A percentile compares a stretch with the other conserved stretches of the same genome.
These are phyloP conservation scores for Globisporangium takayamanum DNA, from an alignment of 352 stramenopile genomes.

Conservation along the genomic window DNA sequence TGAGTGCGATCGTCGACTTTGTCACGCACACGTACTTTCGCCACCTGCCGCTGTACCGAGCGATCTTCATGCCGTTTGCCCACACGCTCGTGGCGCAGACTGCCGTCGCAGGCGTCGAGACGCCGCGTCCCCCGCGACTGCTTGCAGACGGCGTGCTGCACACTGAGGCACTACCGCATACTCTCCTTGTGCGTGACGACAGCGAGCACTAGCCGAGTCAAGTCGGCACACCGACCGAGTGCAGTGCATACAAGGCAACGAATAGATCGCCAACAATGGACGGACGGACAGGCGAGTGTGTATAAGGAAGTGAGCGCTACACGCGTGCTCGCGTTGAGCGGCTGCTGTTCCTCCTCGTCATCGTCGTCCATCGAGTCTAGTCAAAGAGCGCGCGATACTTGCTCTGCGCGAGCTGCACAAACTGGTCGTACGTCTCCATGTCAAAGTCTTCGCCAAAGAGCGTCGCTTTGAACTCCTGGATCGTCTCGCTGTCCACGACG, in stretches of 20 bases:
- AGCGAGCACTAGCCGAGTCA: too few relatives aligned
- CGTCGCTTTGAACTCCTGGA: conserved; percentile 84
- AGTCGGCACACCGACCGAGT: not conserved
- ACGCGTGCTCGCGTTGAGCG: not conserved
- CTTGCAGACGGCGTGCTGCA: conserved; percentile 41
- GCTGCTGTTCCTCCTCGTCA: too few relatives aligned
- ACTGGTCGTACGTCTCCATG: conserved; percentile 77
- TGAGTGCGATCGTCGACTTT: conserved; percentile 58
- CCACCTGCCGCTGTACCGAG: conserved; percentile 78
- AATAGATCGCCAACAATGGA: not conserved
- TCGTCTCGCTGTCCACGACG: conserved; percentile 57
- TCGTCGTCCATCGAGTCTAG: conserved; percentile 18
- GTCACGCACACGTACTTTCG: conserved; percentile 76
- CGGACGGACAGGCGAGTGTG: not conserved
- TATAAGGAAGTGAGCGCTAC: not conserved
- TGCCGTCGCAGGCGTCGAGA: conserved; percentile 39
- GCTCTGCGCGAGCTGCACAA: conserved; percentile 64
- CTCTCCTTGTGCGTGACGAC: too few relatives aligned
- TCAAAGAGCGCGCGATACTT: conserved; percentile 73
- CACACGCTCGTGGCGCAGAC: conserved; percentile 46
- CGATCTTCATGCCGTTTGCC: conserved; percentile 62
- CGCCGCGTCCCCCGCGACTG: conserved; percentile 22
- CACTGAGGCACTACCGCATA: not conserved
- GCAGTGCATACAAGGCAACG: not conserved
- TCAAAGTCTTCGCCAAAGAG: conserved; percentile 80